Conservation (phyloP, 2,329 filamentous ascomycete genomes). For the Aspergillus pseudonomiae region DNA sequence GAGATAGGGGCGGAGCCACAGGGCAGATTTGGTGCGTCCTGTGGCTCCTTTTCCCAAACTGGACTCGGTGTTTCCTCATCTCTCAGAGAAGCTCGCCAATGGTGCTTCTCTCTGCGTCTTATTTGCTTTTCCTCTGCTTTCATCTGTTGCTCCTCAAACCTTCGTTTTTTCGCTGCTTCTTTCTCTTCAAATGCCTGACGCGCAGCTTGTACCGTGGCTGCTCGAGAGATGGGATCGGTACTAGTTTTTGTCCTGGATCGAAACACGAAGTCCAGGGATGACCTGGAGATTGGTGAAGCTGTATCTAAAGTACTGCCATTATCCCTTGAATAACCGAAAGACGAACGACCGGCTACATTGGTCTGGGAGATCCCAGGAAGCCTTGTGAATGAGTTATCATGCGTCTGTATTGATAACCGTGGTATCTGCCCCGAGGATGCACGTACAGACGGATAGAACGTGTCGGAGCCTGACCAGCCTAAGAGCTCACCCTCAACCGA, state of each 20-base stretch:
- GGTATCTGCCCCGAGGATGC: conserved; percentile 34
- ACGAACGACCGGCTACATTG: conserved; percentile 53
- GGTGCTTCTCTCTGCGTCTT: conserved; percentile 47
- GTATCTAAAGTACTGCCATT: conserved; percentile 55
- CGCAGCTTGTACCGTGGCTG: conserved; percentile 59
- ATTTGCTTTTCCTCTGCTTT: conserved; percentile 51
- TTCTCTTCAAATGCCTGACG: conserved; percentile 62
- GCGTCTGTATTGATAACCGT: conserved; percentile 41
- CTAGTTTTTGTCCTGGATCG: conserved; percentile 53
- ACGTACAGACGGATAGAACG: conserved; percentile 33
- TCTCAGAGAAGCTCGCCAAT: conserved; percentile 28
- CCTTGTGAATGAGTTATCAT: conserved; percentile 48
- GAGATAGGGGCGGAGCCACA: conserved; percentile 3
- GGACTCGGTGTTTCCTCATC: conserved; percentile 16
- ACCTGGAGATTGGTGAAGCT: conserved; percentile 56
- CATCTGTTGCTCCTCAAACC: conserved; percentile 55
- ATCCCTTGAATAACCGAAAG: conserved; percentile 53
- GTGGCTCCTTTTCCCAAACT: conserved; percentile 19
- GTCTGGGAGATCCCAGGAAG: conserved; percentile 56
- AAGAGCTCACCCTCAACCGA: conserved; percentile 49
- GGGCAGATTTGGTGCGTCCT: conserved; percentile 23
- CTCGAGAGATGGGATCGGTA: conserved; percentile 56
- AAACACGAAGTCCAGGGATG: conserved; percentile 60
- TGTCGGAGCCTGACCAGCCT: conserved; percentile 26
- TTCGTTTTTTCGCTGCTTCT: conserved; percentile 59